Conservation (phyloP, 1,284 basidiomycete genomes). For the Psilocybe mexicana region DNA sequence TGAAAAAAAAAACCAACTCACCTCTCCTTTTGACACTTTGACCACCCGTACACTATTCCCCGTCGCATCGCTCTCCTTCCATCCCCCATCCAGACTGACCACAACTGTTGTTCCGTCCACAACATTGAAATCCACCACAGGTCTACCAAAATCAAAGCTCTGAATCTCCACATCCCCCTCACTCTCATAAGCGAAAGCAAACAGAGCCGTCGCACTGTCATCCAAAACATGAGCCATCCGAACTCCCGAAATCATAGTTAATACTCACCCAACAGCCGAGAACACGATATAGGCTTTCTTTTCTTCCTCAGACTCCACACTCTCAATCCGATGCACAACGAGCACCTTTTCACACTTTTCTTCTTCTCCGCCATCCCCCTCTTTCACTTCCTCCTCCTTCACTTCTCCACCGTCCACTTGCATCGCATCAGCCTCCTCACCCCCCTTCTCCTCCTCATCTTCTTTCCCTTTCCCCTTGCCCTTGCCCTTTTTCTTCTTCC, state of each 20-base stretch:
- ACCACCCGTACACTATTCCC: conserved; percentile 14
- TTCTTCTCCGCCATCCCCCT: conserved; percentile 17
- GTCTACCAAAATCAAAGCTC: conserved; percentile 51
- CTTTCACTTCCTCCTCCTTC: conserved; percentile 23
- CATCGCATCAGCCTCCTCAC: conserved; percentile 12
- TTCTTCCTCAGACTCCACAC: conserved; percentile 34
- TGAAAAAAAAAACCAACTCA: conserved; percentile 17
- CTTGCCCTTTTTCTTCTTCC: conserved; percentile 22
- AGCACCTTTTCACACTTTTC: conserved; percentile 40
- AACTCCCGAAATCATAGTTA: neutral
- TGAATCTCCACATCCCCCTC: conserved; percentile 34
- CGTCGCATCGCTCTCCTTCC: conserved; percentile 21
- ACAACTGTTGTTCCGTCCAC: conserved; percentile 41
- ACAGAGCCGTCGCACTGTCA: conserved; percentile 68
- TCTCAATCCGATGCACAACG: conserved; percentile 54
- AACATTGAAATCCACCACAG: conserved; percentile 61
- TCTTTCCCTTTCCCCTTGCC: conserved; percentile 25
- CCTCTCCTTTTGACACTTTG: conserved; percentile 25
- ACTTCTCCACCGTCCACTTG: too few relatives aligned
- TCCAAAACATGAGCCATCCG: neutral
- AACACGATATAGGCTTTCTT: conserved; percentile 51
- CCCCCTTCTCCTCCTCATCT: conserved; percentile 26
- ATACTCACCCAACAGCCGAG: conserved; percentile 64
- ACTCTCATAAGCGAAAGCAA: conserved; percentile 45
- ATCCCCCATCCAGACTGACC: conserved; percentile 52